Evolutionary conservation across 768 basidiomycete species (phyloP).

Genomic region (Pisolithus marmoratus): DNA sequence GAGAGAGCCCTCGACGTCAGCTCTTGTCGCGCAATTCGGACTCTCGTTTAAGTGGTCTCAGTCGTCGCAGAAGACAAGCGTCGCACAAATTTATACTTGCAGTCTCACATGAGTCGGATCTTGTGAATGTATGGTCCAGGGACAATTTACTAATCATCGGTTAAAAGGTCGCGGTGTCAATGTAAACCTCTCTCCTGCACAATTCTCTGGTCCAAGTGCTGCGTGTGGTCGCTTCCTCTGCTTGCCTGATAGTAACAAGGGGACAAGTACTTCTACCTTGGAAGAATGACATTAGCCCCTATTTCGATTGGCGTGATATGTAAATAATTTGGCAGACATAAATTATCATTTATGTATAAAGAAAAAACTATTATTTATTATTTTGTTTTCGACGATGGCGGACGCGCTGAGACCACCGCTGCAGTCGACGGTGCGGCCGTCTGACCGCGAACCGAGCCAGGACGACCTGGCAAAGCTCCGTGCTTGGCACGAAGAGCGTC

Average conservation of each 20-base stretch:
- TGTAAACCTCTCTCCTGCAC: too few relatives aligned
- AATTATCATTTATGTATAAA: not conserved
- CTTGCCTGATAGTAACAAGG: too few relatives aligned
- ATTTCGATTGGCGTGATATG: not conserved
- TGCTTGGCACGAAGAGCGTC: constrained; percentile 74
- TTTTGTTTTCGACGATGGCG: not conserved
- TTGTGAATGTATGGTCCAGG: too few relatives aligned
- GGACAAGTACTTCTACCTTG: not conserved
- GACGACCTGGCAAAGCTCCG: constrained; percentile 49
- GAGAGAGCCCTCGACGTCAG: not conserved
- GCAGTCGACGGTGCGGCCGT: constrained; percentile 48
- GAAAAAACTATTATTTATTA: not conserved
- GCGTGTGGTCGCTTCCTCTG: too few relatives aligned
- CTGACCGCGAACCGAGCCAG: constrained; percentile 40
- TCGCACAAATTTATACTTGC: not conserved
- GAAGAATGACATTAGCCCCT: not conserved
- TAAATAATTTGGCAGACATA: too few relatives aligned
- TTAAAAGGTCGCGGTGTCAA: too few relatives aligned
- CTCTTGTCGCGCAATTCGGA: not conserved
- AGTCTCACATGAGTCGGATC: too few relatives aligned
- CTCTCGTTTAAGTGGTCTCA: too few relatives aligned
- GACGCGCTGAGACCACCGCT: constrained; percentile 38
- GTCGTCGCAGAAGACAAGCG: too few relatives aligned
- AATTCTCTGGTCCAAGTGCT: too few relatives aligned
- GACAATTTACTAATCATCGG: too few relatives aligned